Conservation (phyloP, 2,329 filamentous ascomycete species). For the Zymoseptoria pseudotritici region DNA sequence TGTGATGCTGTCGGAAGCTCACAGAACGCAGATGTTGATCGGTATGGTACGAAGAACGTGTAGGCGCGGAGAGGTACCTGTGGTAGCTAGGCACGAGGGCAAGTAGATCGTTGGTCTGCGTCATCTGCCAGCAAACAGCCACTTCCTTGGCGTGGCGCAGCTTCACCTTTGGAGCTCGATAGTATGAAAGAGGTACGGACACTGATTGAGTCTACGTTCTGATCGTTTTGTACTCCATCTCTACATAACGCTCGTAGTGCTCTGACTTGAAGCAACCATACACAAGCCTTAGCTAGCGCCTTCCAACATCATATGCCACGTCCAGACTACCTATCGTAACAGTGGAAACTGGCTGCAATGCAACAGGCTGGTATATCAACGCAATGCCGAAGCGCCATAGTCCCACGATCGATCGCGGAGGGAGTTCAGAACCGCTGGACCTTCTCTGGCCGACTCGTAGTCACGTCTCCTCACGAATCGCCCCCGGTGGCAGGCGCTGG, state of each 20-base stretch:
- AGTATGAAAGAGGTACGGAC: neutral
- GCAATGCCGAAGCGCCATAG: slow-evolving; percentile 1
- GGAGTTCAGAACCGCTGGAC: neutral
- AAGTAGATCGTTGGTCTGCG: neutral
- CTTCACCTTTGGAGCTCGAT: too few species aligned
- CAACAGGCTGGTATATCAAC: slow-evolving; percentile 15
- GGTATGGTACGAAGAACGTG: neutral
- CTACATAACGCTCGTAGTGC: neutral
- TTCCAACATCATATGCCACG: neutral
- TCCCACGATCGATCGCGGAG: neutral
- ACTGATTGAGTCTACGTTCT: neutral
- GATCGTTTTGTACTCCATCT: neutral
- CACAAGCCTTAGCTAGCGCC: neutral
- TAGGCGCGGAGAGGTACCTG: neutral
- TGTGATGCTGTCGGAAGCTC: neutral
- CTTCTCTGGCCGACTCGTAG: neutral
- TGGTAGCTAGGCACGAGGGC: neutral
- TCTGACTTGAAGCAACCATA: neutral
- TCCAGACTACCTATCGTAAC: slow-evolving; percentile 7
- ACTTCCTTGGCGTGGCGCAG: neutral
- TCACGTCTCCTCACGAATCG: slow-evolving; percentile 21
- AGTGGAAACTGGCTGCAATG: slow-evolving; percentile 8
- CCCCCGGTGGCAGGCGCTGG: slow-evolving; percentile 17
- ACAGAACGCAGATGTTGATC: neutral
- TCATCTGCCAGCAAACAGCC: neutral